Percentiles rank a stretch among this genome's conserved stretches.
phyloP scores from a whole-genome alignment of 495 filamentous ascomycete genomes.

The Venustampulla echinocandica region DNA sequence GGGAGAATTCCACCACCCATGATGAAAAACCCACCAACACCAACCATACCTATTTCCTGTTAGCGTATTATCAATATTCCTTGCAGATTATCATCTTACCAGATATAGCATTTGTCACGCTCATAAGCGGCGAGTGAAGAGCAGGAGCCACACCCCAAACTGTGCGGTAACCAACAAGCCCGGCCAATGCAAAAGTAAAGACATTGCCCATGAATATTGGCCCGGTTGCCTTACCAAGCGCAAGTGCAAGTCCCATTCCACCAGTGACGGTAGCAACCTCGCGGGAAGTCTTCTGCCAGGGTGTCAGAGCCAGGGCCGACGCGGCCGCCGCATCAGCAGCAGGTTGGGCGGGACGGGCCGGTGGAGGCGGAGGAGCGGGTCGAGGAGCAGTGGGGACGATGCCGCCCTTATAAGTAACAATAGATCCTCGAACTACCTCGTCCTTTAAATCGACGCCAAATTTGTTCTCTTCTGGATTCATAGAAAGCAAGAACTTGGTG shows the following conservation, averaged over 20 bases:
- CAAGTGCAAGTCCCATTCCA: constrained; percentile 62
- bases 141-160: constrained; percentile 74
- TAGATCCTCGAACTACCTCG: constrained; percentile 71
- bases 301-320: constrained; percentile 55
- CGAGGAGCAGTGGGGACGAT: constrained; percentile 65
- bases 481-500: constrained; percentile 70
- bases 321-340: constrained; percentile 38
- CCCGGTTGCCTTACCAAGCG: constrained; percentile 65
- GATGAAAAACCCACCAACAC: constrained; percentile 73
- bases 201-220: constrained; percentile 76
- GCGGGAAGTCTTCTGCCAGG: constrained; percentile 65
- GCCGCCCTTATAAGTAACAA: constrained; percentile 65
- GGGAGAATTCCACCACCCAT: constrained; percentile 68
- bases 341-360: constrained; percentile 37
- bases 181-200: constrained; percentile 70
- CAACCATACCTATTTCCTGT: constrained; percentile 52
- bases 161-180: constrained; percentile 69
- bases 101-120: constrained; percentile 79
- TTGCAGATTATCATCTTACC: constrained; percentile 29
- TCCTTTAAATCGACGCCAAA: constrained; percentile 69
- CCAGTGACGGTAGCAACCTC: constrained; percentile 61
- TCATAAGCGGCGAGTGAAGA: constrained; percentile 75
- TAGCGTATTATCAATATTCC: not conserved
- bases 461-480: constrained; percentile 61
- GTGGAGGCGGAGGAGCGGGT: constrained; percentile 57